Evolutionary conservation across 768 basidiomycete genomes (phyloP).

Genomic region (Suillus sp.): DNA sequence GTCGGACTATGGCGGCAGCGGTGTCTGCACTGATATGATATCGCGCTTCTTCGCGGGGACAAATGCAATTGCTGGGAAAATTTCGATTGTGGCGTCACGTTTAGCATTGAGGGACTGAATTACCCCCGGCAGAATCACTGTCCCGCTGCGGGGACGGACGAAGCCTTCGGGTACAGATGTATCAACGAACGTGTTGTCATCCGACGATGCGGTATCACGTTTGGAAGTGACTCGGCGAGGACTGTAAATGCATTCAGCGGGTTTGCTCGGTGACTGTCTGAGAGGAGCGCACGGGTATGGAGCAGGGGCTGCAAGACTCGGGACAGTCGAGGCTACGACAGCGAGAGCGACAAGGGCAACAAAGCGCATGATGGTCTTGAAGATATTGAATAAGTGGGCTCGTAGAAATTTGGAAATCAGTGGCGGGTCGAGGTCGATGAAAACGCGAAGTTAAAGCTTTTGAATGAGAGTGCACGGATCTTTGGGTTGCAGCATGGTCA

Average conservation of each 20-base stretch:
- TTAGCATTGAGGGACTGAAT: not conserved
- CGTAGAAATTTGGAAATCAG: not conserved
- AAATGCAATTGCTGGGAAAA: not conserved
- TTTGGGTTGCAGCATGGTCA: not conserved
- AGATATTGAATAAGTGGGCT: not conserved
- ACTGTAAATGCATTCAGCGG: not conserved
- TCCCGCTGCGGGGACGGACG: not conserved
- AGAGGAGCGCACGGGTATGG: not conserved
- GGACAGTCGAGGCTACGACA: not conserved
- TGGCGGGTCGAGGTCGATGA: not conserved
- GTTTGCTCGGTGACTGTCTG: no score
- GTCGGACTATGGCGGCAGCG: no score
- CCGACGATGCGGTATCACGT: not conserved
- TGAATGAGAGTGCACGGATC: not conserved
- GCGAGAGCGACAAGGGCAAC: not conserved
- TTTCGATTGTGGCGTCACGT: not conserved
- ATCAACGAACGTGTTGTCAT: not conserved
- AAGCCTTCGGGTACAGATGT: not conserved
- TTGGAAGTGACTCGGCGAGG: not conserved
- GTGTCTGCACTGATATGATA: not conserved
- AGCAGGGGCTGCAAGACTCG: not conserved
- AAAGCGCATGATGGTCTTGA: not conserved
- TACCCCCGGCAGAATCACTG: not conserved
- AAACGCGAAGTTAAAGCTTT: not conserved
- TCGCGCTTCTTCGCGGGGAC: not conserved